Conservation (phyloP, 257 asterid species). For the Oldenlandia corymbosa region DNA sequence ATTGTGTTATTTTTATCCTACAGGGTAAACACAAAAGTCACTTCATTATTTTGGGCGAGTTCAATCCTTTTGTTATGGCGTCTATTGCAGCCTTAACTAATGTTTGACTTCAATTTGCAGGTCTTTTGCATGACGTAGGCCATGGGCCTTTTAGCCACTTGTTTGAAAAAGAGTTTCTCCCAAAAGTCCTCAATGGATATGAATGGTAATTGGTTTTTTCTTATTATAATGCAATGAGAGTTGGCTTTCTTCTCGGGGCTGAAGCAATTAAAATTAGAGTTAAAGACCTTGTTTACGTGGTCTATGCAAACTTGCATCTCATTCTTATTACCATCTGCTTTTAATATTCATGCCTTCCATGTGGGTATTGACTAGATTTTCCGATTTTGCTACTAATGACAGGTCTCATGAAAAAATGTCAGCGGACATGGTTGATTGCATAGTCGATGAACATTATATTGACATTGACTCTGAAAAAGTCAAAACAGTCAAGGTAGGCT, state of each 20-base stretch:
- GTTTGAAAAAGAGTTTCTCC: slow-evolving; percentile 92
- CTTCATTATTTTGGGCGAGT: background rate
- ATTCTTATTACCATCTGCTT: background rate
- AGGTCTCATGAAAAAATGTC: slow-evolving; percentile 98
- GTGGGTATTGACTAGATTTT: background rate
- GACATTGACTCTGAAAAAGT: slow-evolving; percentile 54
- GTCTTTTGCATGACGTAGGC: slow-evolving; percentile 92
- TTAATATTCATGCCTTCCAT: background rate
- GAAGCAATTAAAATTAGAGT: background rate
- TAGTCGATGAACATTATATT: slow-evolving; percentile 69
- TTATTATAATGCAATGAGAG: background rate
- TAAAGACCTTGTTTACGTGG: background rate
- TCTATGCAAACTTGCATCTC: background rate
- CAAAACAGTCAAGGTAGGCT: slow-evolving; percentile 71
- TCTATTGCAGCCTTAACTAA: slow-evolving; percentile 17
- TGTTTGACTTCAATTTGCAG: slow-evolving; percentile 30
- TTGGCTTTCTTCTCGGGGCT: background rate
- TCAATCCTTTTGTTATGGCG: background rate
- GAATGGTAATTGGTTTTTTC: slow-evolving; percentile 49
- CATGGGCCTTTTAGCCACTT: slow-evolving; percentile 97
- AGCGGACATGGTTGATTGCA: slow-evolving; percentile 68
- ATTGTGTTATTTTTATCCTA: slow-evolving; percentile 16
- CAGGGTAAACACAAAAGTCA: slow-evolving; percentile 3
- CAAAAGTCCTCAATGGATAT: slow-evolving; percentile 47
- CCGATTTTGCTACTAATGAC: slow-evolving; percentile 9